Evolutionary conservation across 257 asterid genomes (phyloP).

Genomic region (Solanum sitiens): DNA sequence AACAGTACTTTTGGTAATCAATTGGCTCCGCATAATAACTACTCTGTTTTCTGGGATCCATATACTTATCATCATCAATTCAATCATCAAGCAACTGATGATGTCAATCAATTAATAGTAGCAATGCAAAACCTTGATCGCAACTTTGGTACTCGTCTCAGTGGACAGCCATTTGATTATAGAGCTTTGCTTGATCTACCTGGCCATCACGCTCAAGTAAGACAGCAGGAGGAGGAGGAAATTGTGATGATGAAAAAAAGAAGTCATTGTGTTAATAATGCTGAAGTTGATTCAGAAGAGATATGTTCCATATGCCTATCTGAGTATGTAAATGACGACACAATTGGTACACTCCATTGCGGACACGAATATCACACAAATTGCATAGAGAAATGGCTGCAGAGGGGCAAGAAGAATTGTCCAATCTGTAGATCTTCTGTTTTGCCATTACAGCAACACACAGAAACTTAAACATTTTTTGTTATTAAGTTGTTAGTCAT

Average conservation of each 20-base stretch:
- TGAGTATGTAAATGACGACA: background rate
- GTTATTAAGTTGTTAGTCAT: background rate
- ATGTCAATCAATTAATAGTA: background rate
- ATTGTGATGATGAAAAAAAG: background rate
- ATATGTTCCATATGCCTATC: background rate
- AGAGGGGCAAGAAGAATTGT: background rate
- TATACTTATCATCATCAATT: background rate
- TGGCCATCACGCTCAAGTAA: background rate
- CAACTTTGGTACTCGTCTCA: background rate
- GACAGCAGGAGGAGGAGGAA: background rate
- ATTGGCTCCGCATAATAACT: background rate
- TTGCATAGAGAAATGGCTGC: background rate
- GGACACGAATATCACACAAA: background rate
- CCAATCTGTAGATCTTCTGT: background rate
- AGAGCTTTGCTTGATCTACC: background rate
- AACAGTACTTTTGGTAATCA: background rate
- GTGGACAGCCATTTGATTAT: background rate
- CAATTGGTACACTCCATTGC: background rate
- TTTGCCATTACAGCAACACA: too few species aligned
- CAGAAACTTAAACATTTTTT: too few species aligned
- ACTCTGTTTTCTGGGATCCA: background rate
- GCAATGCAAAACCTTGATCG: background rate
- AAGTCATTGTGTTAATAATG: background rate
- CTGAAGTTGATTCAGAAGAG: background rate
- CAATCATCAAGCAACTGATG: background rate